Evolutionary conservation across 805 yeast genomes (phyloP).

Genomic region (Starmerella kuoi): DNA sequence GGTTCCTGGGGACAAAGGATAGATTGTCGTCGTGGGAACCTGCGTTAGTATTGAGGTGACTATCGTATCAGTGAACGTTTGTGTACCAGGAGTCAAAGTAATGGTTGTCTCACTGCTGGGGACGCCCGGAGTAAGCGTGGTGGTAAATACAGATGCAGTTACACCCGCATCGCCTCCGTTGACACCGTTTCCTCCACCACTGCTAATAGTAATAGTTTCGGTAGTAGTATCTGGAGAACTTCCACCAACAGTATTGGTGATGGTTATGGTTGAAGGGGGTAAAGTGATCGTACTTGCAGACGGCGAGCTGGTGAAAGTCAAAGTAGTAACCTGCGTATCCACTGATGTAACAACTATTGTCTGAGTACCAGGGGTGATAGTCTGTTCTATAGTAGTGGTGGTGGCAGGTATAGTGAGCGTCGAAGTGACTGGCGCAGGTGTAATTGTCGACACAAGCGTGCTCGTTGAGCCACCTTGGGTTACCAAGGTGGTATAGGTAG

Average conservation of each 20-base stretch:
- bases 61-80: constrained; percentile 13
- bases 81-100: constrained; percentile 5
- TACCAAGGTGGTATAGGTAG: constrained; percentile 5
- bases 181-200: background rate
- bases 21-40: constrained; percentile 1
- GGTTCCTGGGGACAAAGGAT: constrained; percentile 2
- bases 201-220: constrained; percentile 3
- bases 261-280: constrained; percentile 4
- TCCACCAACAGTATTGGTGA: constrained; percentile 10
- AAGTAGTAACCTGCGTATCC: background rate
- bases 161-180: background rate
- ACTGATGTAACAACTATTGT: constrained; percentile 4
- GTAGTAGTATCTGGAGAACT: background rate
- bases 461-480: constrained; percentile 6
- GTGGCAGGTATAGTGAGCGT: constrained; percentile 4
- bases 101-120: constrained; percentile 3
- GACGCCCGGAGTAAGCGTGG: constrained; percentile 6
- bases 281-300: constrained; percentile 2
- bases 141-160: background rate
- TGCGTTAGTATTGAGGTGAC: constrained; percentile 3
- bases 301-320: constrained; percentile 5
- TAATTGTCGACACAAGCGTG: constrained; percentile 10
- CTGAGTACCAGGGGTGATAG: constrained; percentile 12
- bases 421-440: constrained; percentile 2
- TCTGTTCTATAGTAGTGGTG: constrained; percentile 7